Base-by-base conservation (phyloP, 2,329 filamentous ascomycete genomes). In the Lecanosticta acicola region DNA sequence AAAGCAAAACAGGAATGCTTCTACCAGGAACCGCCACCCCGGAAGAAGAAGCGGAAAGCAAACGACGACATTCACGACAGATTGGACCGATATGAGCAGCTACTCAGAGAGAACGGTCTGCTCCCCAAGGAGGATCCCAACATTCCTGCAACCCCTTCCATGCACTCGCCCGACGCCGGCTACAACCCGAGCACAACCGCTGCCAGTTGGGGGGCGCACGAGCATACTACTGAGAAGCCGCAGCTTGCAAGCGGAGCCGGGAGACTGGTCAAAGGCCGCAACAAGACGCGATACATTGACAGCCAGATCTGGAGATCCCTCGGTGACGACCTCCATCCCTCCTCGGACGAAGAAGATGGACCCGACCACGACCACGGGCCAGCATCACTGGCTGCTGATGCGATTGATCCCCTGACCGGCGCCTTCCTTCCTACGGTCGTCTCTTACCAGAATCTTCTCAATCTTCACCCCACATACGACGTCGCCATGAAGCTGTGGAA, bases 391-490 rank as follows among this genome's bases (percentile, higher is more conserved):
- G 49, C 41, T 13, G 44, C 33, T 61, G 59, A 52, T 46, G 36
- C 9, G 10, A 19, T 48, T 3, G 61, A 64, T 46, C 59, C 60
- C 17, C 41, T 60, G 9, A 56, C 61, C 5, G 56, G 54, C n/a
- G 54, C 56, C n/a, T 64, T 40, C 38, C 59, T 44, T 38, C 49
- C 16, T 8, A 44, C 35, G 13, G 32, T 43, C 7, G 45, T 34
- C 16, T 36, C 45, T 16, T 33, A 26, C 20, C 49, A 46, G 41
- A 56, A 44, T 36, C 43, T 64, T 11, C 43, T 61, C 7, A 46
- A 60, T 72, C 5, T 82, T 77, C 18, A 69, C 85, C 61, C 61
- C 50, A 73, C 70, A 18, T 77, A 83, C 4, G 68, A 70, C 1
- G 76, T 52, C 13, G 61, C 61, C 81, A 66, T 78, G 73, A 77